Conservation (phyloP, 2,329 filamentous ascomycete genomes). For the Fusarium drepaniforme region DNA sequence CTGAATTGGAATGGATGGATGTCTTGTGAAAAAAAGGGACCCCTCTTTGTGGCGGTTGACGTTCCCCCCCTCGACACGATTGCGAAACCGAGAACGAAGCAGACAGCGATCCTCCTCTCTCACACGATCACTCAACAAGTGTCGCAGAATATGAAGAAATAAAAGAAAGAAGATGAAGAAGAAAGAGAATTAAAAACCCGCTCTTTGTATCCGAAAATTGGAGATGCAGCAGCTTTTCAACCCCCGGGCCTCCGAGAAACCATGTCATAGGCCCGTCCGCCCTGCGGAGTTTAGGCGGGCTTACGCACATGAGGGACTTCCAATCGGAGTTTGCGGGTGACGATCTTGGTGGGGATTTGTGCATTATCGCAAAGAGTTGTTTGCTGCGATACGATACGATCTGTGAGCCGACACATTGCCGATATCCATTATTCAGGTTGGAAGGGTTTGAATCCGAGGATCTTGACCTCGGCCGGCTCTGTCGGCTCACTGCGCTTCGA, state of each 20-base stretch:
- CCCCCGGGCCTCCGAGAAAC: constrained; percentile 27
- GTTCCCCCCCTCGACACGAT: constrained; percentile 5
- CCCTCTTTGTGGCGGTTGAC: constrained; percentile 39
- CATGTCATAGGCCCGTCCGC: constrained; percentile 15
- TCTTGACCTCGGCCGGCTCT: neutral
- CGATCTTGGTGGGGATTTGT: constrained; percentile 8
- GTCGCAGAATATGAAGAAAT: too few species aligned
- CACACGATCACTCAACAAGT: neutral
- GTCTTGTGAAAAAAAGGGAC: constrained; percentile 2
- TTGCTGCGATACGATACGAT: neutral
- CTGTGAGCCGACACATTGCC: neutral
- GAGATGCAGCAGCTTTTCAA: constrained; percentile 11
- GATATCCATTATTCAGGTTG: neutral
- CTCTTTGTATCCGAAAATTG: constrained; percentile 15
- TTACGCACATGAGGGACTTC: constrained; percentile 11
- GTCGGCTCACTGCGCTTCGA: neutral
- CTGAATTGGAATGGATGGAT: constrained; percentile 21
- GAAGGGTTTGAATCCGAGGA: neutral
- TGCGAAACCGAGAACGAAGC: constrained; percentile 5
- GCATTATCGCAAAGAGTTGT: neutral
- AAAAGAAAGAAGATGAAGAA: neutral
- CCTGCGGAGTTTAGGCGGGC: constrained; percentile 36
- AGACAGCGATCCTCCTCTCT: neutral
- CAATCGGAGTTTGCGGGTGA: constrained; percentile 31
- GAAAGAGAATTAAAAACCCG: constrained; percentile 13